Conservation (phyloP, 129 eudicot genomes). For the carrot (Daucus carota) region DH1_v3.0 NC_030387.2:14356001-14356500, state of each 20-base stretch:
- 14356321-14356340: conserved; percentile 95
- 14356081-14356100: background rate
- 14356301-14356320: conserved; percentile 41
- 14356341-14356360: conserved; percentile 87
- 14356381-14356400: conserved; percentile 72
- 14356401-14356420: conserved; percentile 63
- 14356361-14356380: conserved; percentile 73
- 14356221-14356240: conserved; percentile 48
- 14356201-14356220: background rate
- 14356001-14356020: conserved; percentile 54
- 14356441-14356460: conserved; percentile 50
- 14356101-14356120: background rate
- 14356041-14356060: conserved; percentile 18
- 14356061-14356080: background rate
- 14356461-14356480: conserved; percentile 18
- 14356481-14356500: conserved; percentile 24
- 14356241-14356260: conserved; percentile 51
- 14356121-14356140: background rate
- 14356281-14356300: conserved; percentile 20
- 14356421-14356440: conserved; percentile 79
- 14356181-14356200: conserved; percentile 51
- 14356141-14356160: background rate
- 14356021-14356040: conserved; percentile 58
- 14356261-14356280: conserved; percentile 25
- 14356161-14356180: too few relatives aligned